Evolutionary conservation across 257 asterid species (phyloP), one percentile per base, ranked within the genome.

Genomic region (Rubia yunnanensis): DNA sequence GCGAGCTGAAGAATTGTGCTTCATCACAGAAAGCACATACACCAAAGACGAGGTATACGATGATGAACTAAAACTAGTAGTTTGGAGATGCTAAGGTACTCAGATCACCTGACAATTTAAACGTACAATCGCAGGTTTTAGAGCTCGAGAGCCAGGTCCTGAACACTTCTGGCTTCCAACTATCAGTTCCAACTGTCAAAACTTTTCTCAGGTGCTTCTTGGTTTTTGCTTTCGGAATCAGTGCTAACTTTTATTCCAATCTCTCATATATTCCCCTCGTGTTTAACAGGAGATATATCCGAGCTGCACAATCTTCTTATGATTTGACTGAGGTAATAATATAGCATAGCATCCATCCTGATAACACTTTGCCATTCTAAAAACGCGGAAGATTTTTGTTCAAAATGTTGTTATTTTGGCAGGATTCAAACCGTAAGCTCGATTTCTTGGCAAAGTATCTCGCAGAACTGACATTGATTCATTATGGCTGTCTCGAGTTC

Each of bases 391-490:
- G 23, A 7, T 28, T 28, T n/a, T 1, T 31, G 7, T 58, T 15
- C 20, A 18, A 18, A 32, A 60, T 32, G 7, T 7, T 60, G 39
- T 8, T n/a, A 1, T 5, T 32, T 35, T 17, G 15, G 18, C 48
- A 60, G 48, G 64, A 34, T 48, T 84, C 91, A 65, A 81, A 85
- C 10, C 85, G 73, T 35, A 92, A 87, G 79, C 76, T 92, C 72
- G 96, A 89, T 72, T 89, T 76, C 78, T 58, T 92, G 87, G 89
- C 99, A 1, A 87, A 89, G 75, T 92, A 86, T 75, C 79, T 92
- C 22, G 89, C 96, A 46, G 99, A 92, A 79, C 71, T 89, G 70
- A 83, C 91, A 27, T 80, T 92, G 46, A 54, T 72, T 0, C 90
- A 89, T 28, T 92, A 86, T 81, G 76, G 73, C 69, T 87, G 84